Base-by-base conservation (phyloP, 208 protist species). In the Crithidia brevicula region DNA sequence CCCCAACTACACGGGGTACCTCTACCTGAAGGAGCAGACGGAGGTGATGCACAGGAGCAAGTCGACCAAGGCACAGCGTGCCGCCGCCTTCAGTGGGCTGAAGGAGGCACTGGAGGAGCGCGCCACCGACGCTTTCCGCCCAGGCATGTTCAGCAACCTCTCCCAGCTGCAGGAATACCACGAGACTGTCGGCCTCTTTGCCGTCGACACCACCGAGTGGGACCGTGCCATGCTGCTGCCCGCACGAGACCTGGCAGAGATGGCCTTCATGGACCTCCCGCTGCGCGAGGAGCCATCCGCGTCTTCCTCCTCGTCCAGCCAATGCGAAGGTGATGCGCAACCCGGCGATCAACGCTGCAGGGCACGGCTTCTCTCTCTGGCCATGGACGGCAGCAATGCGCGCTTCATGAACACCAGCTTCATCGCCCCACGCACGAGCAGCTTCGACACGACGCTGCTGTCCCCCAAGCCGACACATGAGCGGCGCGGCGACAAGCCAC, bases 201-300 rank as follows among this genome's bases (percentile, higher is more conserved):
- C 76, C 4, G 59, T 95, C 3, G 85, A 95, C 70, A 95, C 89
- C 4, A 72, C 86, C 0, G 74, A 71, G 7, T 95, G 86, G 86
- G 89, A 95, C 59, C 67, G 62, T 1, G 52, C 75, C 33, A 82
- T 75, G 42, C 71, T 86, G 27, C 66, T 88, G 30, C 27, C 52
- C 6, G n/a, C 60, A n/a, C 57, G 56, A 15, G 61, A 68, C 8
- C 10, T 82, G 47, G 51, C 73, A 4, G 83, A 88, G 57, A 54
- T 75, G 56, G 69, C 79, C 8, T 79, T 81, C 30, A 73, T 59
- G 60, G 53, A 71, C 20, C 72, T 89, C 3, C 67, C 72, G 7
- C 68, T 88, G 33, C 65, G 68, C 9, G 54, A 46, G 25, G 70
- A 74, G 49, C 60, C 58, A 2, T 63, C 58, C 1, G 36, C 58